phyloP scores from a whole-genome alignment of 768 basidiomycete genomes.

The Tylopilus cervinicoccineus region DNA sequence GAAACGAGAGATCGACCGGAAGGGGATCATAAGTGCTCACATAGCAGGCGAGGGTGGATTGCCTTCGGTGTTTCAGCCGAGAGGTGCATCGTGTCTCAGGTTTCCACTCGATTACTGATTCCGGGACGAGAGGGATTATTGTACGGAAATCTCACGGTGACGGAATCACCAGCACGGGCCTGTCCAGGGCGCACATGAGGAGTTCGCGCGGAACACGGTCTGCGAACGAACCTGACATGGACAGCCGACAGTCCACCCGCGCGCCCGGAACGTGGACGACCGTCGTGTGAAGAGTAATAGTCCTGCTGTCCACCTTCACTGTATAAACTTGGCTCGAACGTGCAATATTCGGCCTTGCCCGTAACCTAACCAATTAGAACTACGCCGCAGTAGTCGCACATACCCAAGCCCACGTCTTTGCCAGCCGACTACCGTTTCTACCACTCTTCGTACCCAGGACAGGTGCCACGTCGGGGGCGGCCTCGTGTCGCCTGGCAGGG shows the following conservation, averaged over 20 bases:
- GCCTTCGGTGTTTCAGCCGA: slow-evolving; percentile 17
- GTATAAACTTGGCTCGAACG: neutral
- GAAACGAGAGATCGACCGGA: slow-evolving; percentile 24
- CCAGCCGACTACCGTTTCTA: slow-evolving; percentile 1
- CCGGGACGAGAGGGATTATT: slow-evolving; percentile 7
- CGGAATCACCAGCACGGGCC: slow-evolving; percentile 15
- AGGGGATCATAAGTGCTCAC: slow-evolving; percentile 26
- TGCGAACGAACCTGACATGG: slow-evolving; percentile 10
- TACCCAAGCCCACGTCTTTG: neutral
- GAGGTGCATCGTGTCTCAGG: slow-evolving; percentile 11
- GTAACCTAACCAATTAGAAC: neutral
- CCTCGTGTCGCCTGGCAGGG: neutral
- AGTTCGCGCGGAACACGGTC: slow-evolving; percentile 17
- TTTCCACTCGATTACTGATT: slow-evolving; percentile 18
- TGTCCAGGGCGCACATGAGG: slow-evolving; percentile 17
- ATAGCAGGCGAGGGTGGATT: slow-evolving; percentile 19
- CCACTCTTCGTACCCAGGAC: no score
- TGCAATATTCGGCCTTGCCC: neutral
- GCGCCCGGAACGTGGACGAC: slow-evolving; percentile 1
- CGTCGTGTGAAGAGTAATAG: slow-evolving; percentile 4
- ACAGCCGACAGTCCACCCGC: slow-evolving; percentile 7
- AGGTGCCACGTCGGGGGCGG: slow-evolving; percentile 6
- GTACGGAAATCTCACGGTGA: slow-evolving; percentile 9
- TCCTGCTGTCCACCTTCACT: slow-evolving; percentile 1
- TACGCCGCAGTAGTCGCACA: slow-evolving; percentile 8